A percentile compares a stretch with the other conserved stretches of the same genome.
Evolutionary conservation across 306 rosid species (phyloP).

Genomic region (Cicer yamashitae): DNA sequence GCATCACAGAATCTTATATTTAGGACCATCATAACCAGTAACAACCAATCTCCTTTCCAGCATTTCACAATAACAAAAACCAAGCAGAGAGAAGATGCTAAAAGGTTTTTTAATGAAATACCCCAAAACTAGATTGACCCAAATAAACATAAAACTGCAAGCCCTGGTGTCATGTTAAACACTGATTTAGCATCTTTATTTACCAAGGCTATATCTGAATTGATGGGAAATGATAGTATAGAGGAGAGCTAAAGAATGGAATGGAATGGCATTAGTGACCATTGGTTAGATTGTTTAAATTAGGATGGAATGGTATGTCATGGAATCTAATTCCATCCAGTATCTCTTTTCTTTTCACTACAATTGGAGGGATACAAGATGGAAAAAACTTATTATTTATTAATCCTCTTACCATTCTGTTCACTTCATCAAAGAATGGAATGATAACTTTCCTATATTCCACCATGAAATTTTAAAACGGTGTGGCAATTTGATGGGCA

Average conservation of each 20-base stretch:
- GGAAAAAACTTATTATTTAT: not conserved
- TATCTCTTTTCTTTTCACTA: not conserved
- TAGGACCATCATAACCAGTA: conserved; percentile 7
- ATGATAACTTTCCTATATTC: not conserved
- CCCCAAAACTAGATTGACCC: not conserved
- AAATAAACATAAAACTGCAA: conserved; percentile 1
- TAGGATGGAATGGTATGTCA: not conserved
- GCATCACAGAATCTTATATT: conserved; percentile 16
- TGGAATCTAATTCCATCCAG: not conserved
- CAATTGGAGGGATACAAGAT: not conserved
- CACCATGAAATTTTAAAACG: not conserved
- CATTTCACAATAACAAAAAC: not conserved
- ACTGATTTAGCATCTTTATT: not conserved
- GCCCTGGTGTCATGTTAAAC: not conserved
- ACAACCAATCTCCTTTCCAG: not conserved
- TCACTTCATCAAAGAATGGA: not conserved
- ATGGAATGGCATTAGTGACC: no score
- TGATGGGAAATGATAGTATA: not conserved
- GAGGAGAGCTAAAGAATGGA: no score
- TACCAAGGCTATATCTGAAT: not conserved
- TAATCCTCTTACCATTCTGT: not conserved
- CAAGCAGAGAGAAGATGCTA: not conserved
- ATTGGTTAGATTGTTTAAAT: no score
- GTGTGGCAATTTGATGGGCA: not conserved
- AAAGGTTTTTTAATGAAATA: not conserved